Evolutionary conservation across 257 asterid species (phyloP).

Genomic region (Solanum pinnatisectum): DNA sequence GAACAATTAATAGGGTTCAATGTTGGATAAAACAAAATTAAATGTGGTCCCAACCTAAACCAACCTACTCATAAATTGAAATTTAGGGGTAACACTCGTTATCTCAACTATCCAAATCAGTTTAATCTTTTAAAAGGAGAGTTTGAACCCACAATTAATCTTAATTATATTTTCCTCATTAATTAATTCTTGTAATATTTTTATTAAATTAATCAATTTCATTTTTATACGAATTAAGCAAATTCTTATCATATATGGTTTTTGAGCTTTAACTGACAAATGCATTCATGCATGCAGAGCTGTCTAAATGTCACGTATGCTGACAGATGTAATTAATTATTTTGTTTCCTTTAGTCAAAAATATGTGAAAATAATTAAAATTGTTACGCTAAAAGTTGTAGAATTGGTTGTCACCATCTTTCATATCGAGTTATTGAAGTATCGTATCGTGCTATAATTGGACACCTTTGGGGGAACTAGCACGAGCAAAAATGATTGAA

Average conservation of each 20-base stretch:
- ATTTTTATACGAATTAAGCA: background rate
- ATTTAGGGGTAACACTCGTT: background rate
- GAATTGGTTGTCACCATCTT: too few species aligned
- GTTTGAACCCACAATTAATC: background rate
- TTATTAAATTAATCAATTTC: background rate
- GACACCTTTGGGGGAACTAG: too few species aligned
- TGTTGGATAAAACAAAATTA: background rate
- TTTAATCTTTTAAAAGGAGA: background rate
- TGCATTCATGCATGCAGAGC: too few species aligned
- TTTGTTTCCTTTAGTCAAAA: background rate
- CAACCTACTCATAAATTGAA: background rate
- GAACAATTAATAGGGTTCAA: background rate
- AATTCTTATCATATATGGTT: too few species aligned
- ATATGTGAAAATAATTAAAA: background rate
- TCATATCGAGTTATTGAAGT: too few species aligned
- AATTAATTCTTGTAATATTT: too few species aligned
- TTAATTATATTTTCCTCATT: background rate
- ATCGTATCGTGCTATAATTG: too few species aligned
- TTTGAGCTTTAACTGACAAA: too few species aligned
- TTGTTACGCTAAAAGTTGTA: background rate
- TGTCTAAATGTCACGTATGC: too few species aligned
- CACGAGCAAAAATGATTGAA: too few species aligned
- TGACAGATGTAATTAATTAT: background rate
- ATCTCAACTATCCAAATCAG: background rate
- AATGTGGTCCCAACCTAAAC: background rate